Conservation (phyloP, 176 grass and related monocot genomes). For the Musa acuminata region DNA sequence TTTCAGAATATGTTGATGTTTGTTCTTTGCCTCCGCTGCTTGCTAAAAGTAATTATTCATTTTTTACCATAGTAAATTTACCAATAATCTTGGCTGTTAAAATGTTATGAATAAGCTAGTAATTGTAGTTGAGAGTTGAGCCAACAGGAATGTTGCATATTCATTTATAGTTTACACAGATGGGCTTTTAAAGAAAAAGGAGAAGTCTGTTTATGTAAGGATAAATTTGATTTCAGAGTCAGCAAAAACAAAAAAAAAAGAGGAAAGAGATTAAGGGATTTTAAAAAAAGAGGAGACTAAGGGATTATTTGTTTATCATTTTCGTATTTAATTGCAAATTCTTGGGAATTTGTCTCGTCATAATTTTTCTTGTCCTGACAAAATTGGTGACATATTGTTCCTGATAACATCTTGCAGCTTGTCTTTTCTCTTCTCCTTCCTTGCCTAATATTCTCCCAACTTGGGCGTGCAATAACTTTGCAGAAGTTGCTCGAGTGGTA, state of each 20-base stretch:
- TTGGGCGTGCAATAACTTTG: slow-evolving; percentile 77
- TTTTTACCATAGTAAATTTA: no score
- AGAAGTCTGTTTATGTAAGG: no score
- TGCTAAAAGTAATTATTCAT: no score
- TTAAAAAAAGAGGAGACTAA: neutral
- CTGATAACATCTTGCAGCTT: slow-evolving; percentile 50
- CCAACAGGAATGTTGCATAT: no score
- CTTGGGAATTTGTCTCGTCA: neutral
- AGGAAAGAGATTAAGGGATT: neutral
- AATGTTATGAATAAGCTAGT: no score
- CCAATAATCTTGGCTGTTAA: no score
- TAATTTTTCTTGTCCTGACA: neutral
- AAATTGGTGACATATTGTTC: slow-evolving; percentile 14
- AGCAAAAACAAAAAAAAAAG: neutral
- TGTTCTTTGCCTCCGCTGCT: no score
- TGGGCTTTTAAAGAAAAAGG: neutral
- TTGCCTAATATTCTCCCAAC: slow-evolving; percentile 94
- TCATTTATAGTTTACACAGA: neutral
- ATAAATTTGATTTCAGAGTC: no score
- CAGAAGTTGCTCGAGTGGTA: slow-evolving; percentile 83
- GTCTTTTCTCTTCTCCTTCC: slow-evolving; percentile 97
- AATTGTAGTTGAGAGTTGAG: no score
- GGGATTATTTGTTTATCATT: neutral
- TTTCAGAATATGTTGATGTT: no score
- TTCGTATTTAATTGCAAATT: neutral